phyloP scores from a whole-genome alignment of 78 protist genomes.

The Isochrysis galbana region DNA sequence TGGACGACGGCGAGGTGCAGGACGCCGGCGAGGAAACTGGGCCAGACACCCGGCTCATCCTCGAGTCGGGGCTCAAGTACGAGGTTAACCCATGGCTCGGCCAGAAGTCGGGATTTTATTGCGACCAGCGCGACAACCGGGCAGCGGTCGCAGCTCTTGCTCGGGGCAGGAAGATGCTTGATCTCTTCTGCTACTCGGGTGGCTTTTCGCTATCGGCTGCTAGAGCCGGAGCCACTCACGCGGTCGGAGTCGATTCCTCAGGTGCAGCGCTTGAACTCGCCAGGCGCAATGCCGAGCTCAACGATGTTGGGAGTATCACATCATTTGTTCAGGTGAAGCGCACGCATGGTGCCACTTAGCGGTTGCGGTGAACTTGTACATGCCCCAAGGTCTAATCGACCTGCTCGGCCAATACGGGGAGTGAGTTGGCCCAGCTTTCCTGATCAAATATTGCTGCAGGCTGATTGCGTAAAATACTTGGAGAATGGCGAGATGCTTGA shows the following conservation, averaged over 20 bases:
- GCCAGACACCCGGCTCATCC: background rate
- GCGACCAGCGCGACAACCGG: slow-evolving; percentile 29
- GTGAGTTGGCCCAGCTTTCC: background rate
- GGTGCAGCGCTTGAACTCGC: background rate
- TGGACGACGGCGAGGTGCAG: background rate
- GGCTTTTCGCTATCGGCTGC: slow-evolving; percentile 35
- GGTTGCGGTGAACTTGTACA: no score
- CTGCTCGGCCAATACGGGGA: background rate
- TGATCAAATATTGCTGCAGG: no score
- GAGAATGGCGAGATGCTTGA: no score
- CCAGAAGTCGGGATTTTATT: background rate
- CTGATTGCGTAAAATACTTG: no score
- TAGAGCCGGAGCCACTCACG: background rate
- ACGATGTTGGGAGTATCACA: background rate
- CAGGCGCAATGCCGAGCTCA: background rate
- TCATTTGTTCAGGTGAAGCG: no score
- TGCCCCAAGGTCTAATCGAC: no score
- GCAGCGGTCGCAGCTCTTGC: background rate
- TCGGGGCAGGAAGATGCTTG: background rate
- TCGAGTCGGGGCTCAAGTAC: background rate
- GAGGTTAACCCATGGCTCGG: background rate
- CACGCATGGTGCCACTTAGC: no score
- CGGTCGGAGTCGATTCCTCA: slow-evolving; percentile 1
- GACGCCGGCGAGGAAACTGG: background rate
- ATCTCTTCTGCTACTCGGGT: slow-evolving; percentile 41